Evolutionary conservation across 2,329 filamentous ascomycete species (phyloP).

Genomic region (Emericellopsis atlantica): DNA sequence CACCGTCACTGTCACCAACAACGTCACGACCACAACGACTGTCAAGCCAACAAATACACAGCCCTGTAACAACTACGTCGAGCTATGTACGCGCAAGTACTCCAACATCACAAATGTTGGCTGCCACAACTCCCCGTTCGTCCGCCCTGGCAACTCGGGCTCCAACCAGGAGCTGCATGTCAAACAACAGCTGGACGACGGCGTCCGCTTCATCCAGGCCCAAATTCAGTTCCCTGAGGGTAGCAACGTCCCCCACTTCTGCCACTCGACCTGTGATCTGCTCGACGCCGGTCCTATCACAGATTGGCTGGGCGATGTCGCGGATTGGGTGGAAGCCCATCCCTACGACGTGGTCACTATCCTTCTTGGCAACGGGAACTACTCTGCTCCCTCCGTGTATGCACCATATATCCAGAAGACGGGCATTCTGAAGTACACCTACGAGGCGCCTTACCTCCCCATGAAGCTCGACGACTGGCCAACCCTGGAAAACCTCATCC

Average conservation of each 20-base stretch:
- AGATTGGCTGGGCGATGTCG: conserved; percentile 57
- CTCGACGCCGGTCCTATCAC: conserved; percentile 71
- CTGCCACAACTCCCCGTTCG: conserved; percentile 74
- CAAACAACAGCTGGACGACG: conserved; percentile 63
- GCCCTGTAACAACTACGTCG: conserved; percentile 67
- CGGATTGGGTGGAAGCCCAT: conserved; percentile 59
- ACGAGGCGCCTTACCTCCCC: conserved; percentile 56
- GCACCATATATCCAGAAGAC: conserved; percentile 55
- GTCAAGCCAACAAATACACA: conserved; percentile 53
- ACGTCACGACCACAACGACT: conserved; percentile 15
- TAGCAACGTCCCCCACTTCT: conserved; percentile 52
- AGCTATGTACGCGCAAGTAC: conserved; percentile 66
- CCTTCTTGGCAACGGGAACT: conserved; percentile 73
- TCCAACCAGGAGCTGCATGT: conserved; percentile 64
- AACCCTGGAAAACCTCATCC: conserved; percentile 64
- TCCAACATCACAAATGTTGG: conserved; percentile 71
- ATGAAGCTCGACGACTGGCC: conserved; percentile 73
- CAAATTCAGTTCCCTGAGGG: conserved; percentile 48
- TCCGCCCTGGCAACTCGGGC: conserved; percentile 54
- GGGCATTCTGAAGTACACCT: conserved; percentile 62
- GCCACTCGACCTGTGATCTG: conserved; percentile 73
- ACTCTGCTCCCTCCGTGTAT: conserved; percentile 51
- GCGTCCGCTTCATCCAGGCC: conserved; percentile 50
- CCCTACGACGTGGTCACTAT: conserved; percentile 85
- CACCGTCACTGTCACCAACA: conserved; percentile 26